Percentiles rank a stretch among this genome's conserved stretches.
Conservation (phyloP, 352 stramenopile species). For the Globisporangium echinulatum region DNA sequence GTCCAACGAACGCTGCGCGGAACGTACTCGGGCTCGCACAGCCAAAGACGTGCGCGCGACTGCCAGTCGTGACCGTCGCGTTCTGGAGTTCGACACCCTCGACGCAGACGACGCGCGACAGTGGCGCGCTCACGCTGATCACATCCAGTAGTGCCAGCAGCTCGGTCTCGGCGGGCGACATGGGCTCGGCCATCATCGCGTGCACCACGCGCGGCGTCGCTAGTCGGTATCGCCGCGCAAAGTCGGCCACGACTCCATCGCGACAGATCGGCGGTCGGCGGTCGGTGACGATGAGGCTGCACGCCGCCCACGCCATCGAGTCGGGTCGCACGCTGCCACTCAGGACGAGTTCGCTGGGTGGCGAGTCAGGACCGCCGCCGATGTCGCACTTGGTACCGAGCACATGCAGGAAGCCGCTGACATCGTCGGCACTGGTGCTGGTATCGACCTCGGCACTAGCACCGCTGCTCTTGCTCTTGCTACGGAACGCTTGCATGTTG, state of each 20-base stretch:
- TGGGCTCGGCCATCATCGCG: too few relatives aligned
- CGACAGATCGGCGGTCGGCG: too few relatives aligned
- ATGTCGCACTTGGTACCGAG: conserved; percentile 30
- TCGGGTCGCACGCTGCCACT: conserved; percentile 32
- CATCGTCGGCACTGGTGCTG: too few relatives aligned
- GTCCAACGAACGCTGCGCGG: conserved; percentile 21
- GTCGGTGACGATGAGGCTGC: too few relatives aligned
- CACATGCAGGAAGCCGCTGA: neutral
- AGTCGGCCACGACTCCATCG: too few relatives aligned
- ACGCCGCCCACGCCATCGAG: conserved; percentile 42
- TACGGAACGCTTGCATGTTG: conserved; percentile 13
- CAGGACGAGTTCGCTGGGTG: conserved; percentile 27
- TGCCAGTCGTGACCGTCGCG: conserved; percentile 8
- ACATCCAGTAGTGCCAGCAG: conserved; percentile 35
- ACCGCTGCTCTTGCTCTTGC: too few relatives aligned
- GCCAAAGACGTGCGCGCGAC: conserved; percentile 18
- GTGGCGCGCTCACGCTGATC: conserved; percentile 37
- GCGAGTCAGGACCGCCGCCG: conserved; percentile 13
- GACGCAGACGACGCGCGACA: conserved; percentile 33
- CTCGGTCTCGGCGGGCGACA: conserved; percentile 33
- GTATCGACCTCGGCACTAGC: too few relatives aligned
- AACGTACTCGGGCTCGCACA: conserved; percentile 24
- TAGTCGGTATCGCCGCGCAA: too few relatives aligned
- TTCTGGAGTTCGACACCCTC: conserved; percentile 26
- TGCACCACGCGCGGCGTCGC: too few relatives aligned